A percentile compares a stretch with the other conserved stretches of the same genome.
Evolutionary conservation across 495 filamentous ascomycete genomes (phyloP).

Genomic region (Daldinia childiae): DNA sequence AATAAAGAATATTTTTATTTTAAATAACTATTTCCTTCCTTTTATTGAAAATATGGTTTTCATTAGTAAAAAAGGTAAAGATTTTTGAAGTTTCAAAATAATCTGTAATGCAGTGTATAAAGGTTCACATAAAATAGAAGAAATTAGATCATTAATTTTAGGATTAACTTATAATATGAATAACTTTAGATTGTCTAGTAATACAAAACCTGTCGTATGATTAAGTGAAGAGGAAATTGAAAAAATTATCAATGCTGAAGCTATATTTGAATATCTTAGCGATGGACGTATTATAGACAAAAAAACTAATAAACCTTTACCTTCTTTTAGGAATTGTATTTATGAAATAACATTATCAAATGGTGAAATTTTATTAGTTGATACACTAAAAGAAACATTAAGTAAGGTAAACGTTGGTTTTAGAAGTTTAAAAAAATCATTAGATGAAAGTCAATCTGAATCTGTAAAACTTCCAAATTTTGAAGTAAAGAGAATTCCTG

Average conservation of each 20-base stretch:
- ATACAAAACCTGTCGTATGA: conserved; percentile 5
- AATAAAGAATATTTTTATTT: conserved; percentile 4
- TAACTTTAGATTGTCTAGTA: conserved; percentile 4
- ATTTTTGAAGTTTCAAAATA: conserved; percentile 6
- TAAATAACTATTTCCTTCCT: conserved; percentile 4
- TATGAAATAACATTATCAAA: conserved; percentile 4
- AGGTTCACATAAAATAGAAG: conserved; percentile 5
- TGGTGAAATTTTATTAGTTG: conserved; percentile 5
- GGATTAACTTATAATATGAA: conserved; percentile 5
- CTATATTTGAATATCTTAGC: conserved; percentile 5
- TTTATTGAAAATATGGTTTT: conserved; percentile 5
- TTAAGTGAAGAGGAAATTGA: conserved; percentile 3
- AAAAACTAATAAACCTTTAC: conserved; percentile 5
- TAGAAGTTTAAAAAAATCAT: conserved; percentile 5
- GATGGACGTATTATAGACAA: conserved; percentile 3
- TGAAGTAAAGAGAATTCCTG: conserved; percentile 5
- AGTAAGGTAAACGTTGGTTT: conserved; percentile 1
- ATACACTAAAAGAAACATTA: conserved; percentile 2
- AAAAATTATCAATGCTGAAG: neutral
- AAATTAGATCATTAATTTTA: conserved; percentile 4
- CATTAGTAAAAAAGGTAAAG: conserved; percentile 5
- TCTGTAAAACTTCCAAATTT: conserved; percentile 4
- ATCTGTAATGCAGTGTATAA: conserved; percentile 5
- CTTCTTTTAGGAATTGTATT: conserved; percentile 5
- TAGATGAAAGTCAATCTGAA: conserved; percentile 5